Evolutionary conservation across 768 basidiomycete species (phyloP).

Genomic region (Suillus sp.): DNA sequence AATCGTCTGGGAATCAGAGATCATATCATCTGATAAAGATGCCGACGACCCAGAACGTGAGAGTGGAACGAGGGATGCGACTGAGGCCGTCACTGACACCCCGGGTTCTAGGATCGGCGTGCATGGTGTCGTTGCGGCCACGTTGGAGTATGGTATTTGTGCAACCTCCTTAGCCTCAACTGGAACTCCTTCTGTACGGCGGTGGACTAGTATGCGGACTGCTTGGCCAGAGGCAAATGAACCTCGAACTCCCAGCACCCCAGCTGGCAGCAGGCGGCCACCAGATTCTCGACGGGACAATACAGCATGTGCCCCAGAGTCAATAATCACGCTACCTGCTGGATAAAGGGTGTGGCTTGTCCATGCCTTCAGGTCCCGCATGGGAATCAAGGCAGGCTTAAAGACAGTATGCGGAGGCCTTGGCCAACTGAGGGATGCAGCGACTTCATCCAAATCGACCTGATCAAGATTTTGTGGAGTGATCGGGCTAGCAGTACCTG

Average conservation of each 20-base stretch:
- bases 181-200: conserved; percentile 28
- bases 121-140: conserved; percentile 16
- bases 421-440: conserved; percentile 23
- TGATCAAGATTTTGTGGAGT: conserved; percentile 21
- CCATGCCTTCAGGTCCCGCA: conserved; percentile 92
- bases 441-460: conserved; percentile 29
- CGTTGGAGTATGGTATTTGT: conserved; percentile 47
- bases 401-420: conserved; percentile 91
- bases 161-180: conserved; percentile 30
- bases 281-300: conserved; percentile 85
- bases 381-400: conserved; percentile 66
- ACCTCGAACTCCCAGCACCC: conserved; percentile 85
- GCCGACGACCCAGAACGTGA: conserved; percentile 42
- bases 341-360: conserved; percentile 93
- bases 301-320: conserved; percentile 85
- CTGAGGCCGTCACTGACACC: conserved; percentile 46
- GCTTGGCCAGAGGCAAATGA: conserved; percentile 95
- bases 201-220: conserved; percentile 74
- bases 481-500: conserved; percentile 30
- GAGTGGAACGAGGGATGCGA: conserved; percentile 48
- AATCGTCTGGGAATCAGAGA: conserved; percentile 24
- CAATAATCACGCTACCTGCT: conserved; percentile 86
- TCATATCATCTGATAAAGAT: conserved; percentile 31
- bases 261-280: conserved; percentile 88
- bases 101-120: conserved; percentile 53